A percentile compares a stretch with the other conserved stretches of the same genome.
These are phyloP conservation scores for Plectosphaerella plurivora DNA, from an alignment of 2,329 filamentous ascomycete species.

Conservation along the genomic window DNA sequence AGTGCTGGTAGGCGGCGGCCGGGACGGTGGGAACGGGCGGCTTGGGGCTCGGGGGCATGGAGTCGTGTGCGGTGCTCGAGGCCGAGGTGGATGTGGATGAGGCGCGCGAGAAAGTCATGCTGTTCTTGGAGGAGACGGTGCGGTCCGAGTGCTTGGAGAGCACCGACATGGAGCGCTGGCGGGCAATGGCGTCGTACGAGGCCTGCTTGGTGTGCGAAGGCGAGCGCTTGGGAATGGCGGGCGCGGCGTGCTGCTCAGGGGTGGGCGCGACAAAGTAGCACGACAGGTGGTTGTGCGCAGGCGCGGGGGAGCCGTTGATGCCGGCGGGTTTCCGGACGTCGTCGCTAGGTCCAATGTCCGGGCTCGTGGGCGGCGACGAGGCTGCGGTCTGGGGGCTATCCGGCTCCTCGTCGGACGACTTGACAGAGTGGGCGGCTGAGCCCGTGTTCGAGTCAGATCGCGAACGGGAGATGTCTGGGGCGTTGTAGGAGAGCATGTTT, in stretches of 20 bases:
- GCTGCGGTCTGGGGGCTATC: constrained; percentile 53
- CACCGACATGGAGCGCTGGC: constrained; percentile 57
- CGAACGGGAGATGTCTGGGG: constrained; percentile 67
- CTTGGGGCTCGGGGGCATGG: constrained; percentile 20
- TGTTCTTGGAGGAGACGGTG: constrained; percentile 52
- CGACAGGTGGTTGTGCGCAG: constrained; percentile 63
- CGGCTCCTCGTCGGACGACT: constrained; percentile 68
- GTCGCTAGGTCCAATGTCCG: constrained; percentile 53
- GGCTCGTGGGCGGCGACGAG: constrained; percentile 63
- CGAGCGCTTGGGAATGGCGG: constrained; percentile 71
- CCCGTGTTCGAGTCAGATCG: constrained; percentile 37
- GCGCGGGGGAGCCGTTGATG: constrained; percentile 36
- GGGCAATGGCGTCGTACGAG: constrained; percentile 67
- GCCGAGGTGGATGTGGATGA: constrained; percentile 52
- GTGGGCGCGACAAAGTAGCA: constrained; percentile 56
- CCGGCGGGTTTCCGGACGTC: constrained; percentile 26
- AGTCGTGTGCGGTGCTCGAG: constrained; percentile 38
- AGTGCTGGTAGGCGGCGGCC: constrained; percentile 30
- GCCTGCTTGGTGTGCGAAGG: constrained; percentile 87
- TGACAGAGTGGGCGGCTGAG: constrained; percentile 41
- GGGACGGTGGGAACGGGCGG: constrained; percentile 24
- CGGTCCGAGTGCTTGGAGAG: constrained; percentile 50
- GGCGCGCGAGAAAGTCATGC: constrained; percentile 52
- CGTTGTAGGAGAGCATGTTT: constrained; percentile 93
- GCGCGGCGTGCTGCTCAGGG: constrained; percentile 44